Base-by-base conservation (phyloP, 164 flowering plant species). In the Macadamia integrifolia region DNA sequence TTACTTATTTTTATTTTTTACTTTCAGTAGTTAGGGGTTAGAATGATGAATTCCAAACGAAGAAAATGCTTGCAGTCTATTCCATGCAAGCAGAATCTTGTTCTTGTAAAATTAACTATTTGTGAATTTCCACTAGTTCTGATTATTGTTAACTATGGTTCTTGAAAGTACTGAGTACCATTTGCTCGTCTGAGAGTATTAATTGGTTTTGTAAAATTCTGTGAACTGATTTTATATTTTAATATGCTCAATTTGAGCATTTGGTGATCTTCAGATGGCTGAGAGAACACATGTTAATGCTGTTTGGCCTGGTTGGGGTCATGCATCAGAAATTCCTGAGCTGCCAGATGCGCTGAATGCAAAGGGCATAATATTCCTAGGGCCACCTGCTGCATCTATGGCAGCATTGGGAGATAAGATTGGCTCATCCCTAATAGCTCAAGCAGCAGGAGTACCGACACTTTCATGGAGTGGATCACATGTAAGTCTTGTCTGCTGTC, bases 221-320 rank as follows among this genome's bases (percentile, higher is more conserved):
- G 11, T 1, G 60, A 17, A 7, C 31, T 55, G 18, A 29, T n/a
- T 74, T 9, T 17, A 18, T 31, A 3, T 60, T 60, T 72, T 71
- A 23, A 43, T 53, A 15, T 17, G 64, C 52, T 68, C 23, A 63
- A 23, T 62, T 66, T 40, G 18, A 60, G 60, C 48, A 67, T 69
- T 57, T 77, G 50, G 66, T 75, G 31, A 59, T 67, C 13, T 58
- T 6, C 82, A 95, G 99, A 85, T 86, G 85, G 99, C 99, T 65
- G 99, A 95, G 83, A 81, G 83, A 67, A 95, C 99, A 61, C 97
- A 68, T 74, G 98, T 91, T 61, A 88, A 90, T 81, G 99, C 99
- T 9, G 99, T 92, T 69, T 95, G 99, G 99, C 99, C 99, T 83
- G 99, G 99, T 66, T 95, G 99, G 99, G 99, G 99, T 48, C 99